Conservation (phyloP, 257 asterid species). For the Agastache rugosa region DNA sequence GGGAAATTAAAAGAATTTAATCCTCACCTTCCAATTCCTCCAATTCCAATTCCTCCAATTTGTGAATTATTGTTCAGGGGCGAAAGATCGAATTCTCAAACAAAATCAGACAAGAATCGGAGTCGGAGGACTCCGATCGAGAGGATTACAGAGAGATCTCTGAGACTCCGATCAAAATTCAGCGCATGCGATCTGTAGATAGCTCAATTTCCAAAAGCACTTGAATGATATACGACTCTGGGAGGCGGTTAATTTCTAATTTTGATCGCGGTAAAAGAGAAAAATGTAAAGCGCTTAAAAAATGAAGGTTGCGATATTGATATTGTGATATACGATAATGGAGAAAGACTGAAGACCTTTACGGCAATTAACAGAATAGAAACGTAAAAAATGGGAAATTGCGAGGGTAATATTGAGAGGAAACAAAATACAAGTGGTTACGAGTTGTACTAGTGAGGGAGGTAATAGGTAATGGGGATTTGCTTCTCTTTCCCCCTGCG, state of each 20-base stretch:
- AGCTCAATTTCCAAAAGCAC: constrained; percentile 35
- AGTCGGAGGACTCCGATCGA: constrained; percentile 40
- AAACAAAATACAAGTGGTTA: background rate
- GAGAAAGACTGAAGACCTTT: background rate
- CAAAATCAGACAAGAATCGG: constrained; percentile 13
- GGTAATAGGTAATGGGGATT: constrained; percentile 3
- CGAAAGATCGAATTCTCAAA: constrained; percentile 4
- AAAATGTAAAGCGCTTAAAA: background rate
- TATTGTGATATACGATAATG: constrained; percentile 5
- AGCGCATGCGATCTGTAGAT: constrained; percentile 38
- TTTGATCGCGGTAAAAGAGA: constrained; percentile 33
- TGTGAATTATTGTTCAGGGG: background rate
- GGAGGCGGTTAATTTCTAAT: constrained; percentile 30
- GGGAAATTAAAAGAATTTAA: background rate
- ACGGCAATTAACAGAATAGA: background rate
- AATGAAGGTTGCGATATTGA: constrained; percentile 20
- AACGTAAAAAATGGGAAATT: background rate
- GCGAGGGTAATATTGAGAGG: constrained; percentile 16
- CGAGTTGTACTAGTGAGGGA: background rate
- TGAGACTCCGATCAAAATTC: constrained; percentile 34
- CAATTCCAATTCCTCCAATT: constrained; percentile 22
- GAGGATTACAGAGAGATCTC: constrained; percentile 42
- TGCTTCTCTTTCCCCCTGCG: constrained; percentile 5
- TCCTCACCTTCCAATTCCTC: constrained; percentile 30
- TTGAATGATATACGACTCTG: constrained; percentile 29